These are phyloP conservation scores for Entoloma clypeatum DNA, from an alignment of 1,284 basidiomycete species.

Conservation along the genomic window DNA sequence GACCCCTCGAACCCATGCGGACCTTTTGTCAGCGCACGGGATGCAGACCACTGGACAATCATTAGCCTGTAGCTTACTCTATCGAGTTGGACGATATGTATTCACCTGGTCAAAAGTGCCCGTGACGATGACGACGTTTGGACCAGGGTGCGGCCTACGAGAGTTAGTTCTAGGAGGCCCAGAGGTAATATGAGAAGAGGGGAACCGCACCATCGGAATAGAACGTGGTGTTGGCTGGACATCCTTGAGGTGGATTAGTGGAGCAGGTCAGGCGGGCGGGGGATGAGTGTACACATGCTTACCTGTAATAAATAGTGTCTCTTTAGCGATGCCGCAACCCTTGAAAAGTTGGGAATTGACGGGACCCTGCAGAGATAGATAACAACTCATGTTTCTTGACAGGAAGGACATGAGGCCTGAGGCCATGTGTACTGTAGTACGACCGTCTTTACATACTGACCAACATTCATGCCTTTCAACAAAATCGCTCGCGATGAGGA, in stretches of 20 bases:
- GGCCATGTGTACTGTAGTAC: too few species aligned
- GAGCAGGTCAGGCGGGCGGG: slow-evolving; percentile 3
- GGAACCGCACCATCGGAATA: slow-evolving; percentile 39
- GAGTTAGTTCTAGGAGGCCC: slow-evolving; percentile 6
- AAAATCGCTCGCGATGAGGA: slow-evolving; percentile 47
- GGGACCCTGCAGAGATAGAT: too few species aligned
- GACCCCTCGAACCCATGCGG: slow-evolving; percentile 54
- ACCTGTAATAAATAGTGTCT: too few species aligned
- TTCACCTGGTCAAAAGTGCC: slow-evolving; percentile 74
- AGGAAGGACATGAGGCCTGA: too few species aligned
- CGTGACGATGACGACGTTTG: slow-evolving; percentile 63
- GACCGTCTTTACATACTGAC: too few species aligned
- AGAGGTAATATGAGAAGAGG: slow-evolving; percentile 19
- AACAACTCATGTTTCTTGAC: too few species aligned
- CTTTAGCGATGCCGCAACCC: too few species aligned
- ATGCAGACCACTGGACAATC: slow-evolving; percentile 71
- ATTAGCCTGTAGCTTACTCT: too few species aligned
- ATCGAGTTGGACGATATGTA: slow-evolving; percentile 11
- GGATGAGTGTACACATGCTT: neutral
- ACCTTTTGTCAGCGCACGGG: slow-evolving; percentile 50
- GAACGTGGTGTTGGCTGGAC: slow-evolving; percentile 42
- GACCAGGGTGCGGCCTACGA: slow-evolving; percentile 53
- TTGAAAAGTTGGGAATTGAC: too few species aligned
- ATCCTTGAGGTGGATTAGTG: slow-evolving; percentile 21
- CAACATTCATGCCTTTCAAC: slow-evolving; percentile 13